A percentile compares a stretch with the other conserved stretches of the same genome.
Conservation (phyloP, 371 early-diverging fungal species). For the Syncephalastrum monosporum region DNA sequence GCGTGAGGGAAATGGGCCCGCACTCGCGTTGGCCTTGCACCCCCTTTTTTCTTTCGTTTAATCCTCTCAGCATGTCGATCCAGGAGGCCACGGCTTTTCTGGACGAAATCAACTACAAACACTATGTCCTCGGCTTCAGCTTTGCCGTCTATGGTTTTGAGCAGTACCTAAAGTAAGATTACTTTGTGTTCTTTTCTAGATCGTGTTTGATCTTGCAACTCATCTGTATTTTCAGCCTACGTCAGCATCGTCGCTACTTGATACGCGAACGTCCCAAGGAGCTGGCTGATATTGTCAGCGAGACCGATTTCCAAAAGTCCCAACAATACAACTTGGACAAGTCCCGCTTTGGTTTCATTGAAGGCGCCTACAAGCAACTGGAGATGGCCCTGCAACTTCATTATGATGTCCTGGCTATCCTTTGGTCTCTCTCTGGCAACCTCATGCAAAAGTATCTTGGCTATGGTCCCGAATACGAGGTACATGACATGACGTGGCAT, state of each 20-base stretch:
- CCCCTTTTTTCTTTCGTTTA: constrained; percentile 4
- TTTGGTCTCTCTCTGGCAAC: constrained; percentile 72
- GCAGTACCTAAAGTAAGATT: constrained; percentile 63
- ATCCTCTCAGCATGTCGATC: not conserved
- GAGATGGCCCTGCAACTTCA: constrained; percentile 65
- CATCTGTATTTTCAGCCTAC: constrained; percentile 36
- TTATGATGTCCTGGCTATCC: constrained; percentile 70
- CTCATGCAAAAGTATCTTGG: constrained; percentile 54
- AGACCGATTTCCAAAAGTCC: constrained; percentile 80
- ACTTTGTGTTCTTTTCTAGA: not conserved
- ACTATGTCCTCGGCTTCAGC: constrained; percentile 69
- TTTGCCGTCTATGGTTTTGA: constrained; percentile 65
- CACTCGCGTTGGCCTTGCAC: too few relatives aligned
- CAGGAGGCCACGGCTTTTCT: constrained; percentile 17
- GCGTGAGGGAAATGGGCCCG: too few relatives aligned
- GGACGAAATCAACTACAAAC: constrained; percentile 64
- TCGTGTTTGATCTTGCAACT: not conserved
- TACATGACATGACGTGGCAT: constrained; percentile 19
- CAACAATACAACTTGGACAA: constrained; percentile 89
- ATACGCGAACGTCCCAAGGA: constrained; percentile 65
- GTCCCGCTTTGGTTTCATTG: constrained; percentile 75
- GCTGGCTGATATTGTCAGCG: constrained; percentile 62
- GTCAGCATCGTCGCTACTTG: constrained; percentile 75
- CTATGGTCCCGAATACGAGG: constrained; percentile 72
- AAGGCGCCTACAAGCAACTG: constrained; percentile 55